Evolutionary conservation across 495 filamentous ascomycete species (phyloP), one percentile per base, ranked within the genome.

Genomic region (Amorphotheca resinae): DNA sequence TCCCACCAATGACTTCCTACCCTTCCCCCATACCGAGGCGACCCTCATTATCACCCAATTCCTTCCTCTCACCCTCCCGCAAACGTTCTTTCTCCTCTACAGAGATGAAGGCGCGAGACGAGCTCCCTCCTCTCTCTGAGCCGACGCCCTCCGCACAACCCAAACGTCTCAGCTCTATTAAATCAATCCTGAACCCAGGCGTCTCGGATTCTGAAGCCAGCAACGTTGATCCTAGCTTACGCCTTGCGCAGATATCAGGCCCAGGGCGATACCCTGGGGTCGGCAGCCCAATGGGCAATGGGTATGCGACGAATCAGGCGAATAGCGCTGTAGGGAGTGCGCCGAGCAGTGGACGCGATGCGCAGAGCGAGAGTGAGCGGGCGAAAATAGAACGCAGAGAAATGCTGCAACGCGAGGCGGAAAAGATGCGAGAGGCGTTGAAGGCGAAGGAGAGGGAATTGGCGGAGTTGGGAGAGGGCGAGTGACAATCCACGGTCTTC

Each of bases 401-500:
- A 16, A 67, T 76, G 46, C 63, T 93, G 40, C 72, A 80, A 55
- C 68, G 76, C 2, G 85, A 95, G 60, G 74, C 80, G 0, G 80
- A 89, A 54, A 65, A 68, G 43, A 88, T 93, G 73, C 72, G 83
- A 22, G 76, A 82, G 53, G 64, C 80, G 54, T 62, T 95, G 26
- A 69, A 73, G 15, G 76, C 75, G 17, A 89, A 85, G 56, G 84
- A 93, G 59, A 70, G 77, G 39, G 85, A 93, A 44, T 59, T 93
- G 44, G 81, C 80, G 20, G 81, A 80, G 51, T 58, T 87, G 50
- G 45, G 45, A 22, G 32, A 38, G 32, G 38, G 9, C 1, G 44
- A 48, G 14, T 48, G 22, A 48, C 41, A 41, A 11, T 34, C 12
- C 30, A 14, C 22, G 31, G 9, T 14, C 6, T 20, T 16, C 14